Evolutionary conservation across 352 stramenopile genomes (phyloP).

Genomic region (Pythium coloratum): DNA sequence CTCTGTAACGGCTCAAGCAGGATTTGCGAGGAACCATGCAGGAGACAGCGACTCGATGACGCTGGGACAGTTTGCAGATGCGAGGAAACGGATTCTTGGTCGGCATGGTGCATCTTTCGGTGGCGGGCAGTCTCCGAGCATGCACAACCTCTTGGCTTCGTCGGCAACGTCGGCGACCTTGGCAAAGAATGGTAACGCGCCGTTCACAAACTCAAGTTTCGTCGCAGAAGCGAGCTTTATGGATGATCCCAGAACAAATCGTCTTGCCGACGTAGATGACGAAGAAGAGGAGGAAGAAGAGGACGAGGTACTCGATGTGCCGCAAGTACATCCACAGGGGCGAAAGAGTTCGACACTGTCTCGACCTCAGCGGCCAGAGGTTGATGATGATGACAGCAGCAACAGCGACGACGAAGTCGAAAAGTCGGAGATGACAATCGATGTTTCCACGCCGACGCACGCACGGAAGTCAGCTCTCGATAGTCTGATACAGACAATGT

Average conservation of each 20-base stretch:
- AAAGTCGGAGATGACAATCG: not conserved
- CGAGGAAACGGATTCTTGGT: constrained; percentile 26
- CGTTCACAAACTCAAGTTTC: constrained; percentile 27
- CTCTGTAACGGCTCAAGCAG: not conserved
- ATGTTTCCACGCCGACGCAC: constrained; percentile 1
- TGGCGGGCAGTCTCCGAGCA: constrained; percentile 10
- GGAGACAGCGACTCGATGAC: constrained; percentile 31
- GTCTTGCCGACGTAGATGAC: not conserved
- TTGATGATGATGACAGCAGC: constrained; percentile 14
- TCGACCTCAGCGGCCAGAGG: not conserved
- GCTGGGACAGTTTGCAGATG: constrained; percentile 39
- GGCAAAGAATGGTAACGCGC: constrained; percentile 17
- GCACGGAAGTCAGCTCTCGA: constrained; percentile 53
- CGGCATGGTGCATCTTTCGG: constrained; percentile 13
- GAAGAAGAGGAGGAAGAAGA: constrained; percentile 22
- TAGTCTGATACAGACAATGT: constrained; percentile 35
- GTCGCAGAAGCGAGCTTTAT: constrained; percentile 26
- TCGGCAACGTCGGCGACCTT: constrained; percentile 18
- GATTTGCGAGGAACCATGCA: not conserved
- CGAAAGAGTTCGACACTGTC: not conserved
- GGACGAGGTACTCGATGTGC: not conserved
- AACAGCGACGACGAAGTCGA: constrained; percentile 6
- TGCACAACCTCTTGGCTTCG: constrained; percentile 22
- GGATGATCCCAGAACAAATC: not conserved
- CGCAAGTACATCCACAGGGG: not conserved